phyloP scores from a whole-genome alignment of 164 flowering plant species.

The Vitis cinerea region DNA sequence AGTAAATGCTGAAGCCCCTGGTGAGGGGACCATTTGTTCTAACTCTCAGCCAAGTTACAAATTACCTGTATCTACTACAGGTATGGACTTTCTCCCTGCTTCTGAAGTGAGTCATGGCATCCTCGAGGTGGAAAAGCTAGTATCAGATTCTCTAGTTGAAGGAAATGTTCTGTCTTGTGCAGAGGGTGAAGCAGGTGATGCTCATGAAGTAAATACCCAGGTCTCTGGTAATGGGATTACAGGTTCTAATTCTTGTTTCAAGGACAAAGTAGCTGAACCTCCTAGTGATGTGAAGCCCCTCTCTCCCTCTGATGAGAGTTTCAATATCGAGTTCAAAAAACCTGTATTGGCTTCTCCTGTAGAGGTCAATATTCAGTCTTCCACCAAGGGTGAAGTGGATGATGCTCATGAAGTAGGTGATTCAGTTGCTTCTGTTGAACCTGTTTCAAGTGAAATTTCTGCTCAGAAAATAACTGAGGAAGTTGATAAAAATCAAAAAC shows the following conservation, averaged over 20 bases:
- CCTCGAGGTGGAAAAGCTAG: not conserved
- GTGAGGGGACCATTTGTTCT: too few relatives aligned
- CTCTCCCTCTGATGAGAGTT: conserved; percentile 2
- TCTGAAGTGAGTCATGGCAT: too few relatives aligned
- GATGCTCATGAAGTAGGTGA: conserved; percentile 6
- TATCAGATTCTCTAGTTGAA: conserved; percentile 1
- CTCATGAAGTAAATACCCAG: conserved; percentile 12
- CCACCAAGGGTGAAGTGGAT: not conserved
- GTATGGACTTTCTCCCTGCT: too few relatives aligned
- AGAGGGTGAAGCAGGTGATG: conserved; percentile 13
- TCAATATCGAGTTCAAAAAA: conserved; percentile 5
- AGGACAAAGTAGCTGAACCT: conserved; percentile 13
- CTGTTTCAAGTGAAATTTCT: conserved; percentile 11
- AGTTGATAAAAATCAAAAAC: conserved; percentile 4
- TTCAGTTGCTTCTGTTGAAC: conserved; percentile 14
- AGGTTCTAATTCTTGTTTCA: conserved; percentile 5
- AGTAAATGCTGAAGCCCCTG: too few relatives aligned
- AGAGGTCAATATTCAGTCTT: not conserved
- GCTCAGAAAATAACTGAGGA: conserved; percentile 4
- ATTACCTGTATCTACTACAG: too few relatives aligned
- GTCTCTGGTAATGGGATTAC: conserved; percentile 5
- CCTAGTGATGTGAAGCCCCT: conserved; percentile 4
- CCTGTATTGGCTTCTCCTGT: not conserved
- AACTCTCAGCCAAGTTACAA: too few relatives aligned
- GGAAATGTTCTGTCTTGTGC: not conserved